Evolutionary conservation across 768 basidiomycete genomes (phyloP).

Genomic region (Artomyces pyxidatus): DNA sequence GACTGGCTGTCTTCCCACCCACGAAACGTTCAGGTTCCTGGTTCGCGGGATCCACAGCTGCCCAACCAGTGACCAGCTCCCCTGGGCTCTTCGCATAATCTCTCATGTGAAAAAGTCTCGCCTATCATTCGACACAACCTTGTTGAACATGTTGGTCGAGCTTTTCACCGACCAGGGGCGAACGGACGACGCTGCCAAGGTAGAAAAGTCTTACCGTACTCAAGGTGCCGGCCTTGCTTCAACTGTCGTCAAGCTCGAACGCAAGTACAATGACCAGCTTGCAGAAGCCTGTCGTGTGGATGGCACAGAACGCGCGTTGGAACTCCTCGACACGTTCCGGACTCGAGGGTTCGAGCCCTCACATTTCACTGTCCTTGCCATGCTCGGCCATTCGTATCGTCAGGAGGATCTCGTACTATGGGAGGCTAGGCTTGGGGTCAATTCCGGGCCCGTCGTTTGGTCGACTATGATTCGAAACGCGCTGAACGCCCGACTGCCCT

Average conservation of each 20-base stretch:
- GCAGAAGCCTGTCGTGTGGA: background rate
- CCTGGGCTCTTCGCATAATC: constrained; percentile 7
- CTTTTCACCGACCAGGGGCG: constrained; percentile 13
- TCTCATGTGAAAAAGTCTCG: constrained; percentile 3
- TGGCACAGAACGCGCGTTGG: constrained; percentile 1
- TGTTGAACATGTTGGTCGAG: constrained; percentile 11
- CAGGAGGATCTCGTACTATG: constrained; percentile 18
- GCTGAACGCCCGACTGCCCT: constrained; percentile 29
- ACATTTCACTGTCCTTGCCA: constrained; percentile 7
- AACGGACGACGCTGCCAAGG: constrained; percentile 8
- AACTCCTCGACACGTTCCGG: constrained; percentile 4
- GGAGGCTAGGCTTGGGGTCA: constrained; percentile 33
- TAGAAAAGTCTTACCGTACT: constrained; percentile 12
- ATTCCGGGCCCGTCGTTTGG: constrained; percentile 41
- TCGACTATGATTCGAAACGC: constrained; percentile 46
- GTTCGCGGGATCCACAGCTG: constrained; percentile 33
- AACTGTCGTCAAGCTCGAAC: background rate
- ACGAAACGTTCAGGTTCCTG: constrained; percentile 41
- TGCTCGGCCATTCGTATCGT: constrained; percentile 5
- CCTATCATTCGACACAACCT: constrained; percentile 13
- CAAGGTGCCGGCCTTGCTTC: background rate
- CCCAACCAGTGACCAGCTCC: constrained; percentile 8
- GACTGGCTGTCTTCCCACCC: constrained; percentile 34
- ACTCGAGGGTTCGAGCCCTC: constrained; percentile 8
- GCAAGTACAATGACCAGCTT: constrained; percentile 8